Evolutionary conservation across 495 filamentous ascomycete species (phyloP).

Genomic region (Hamigera avellanea): DNA sequence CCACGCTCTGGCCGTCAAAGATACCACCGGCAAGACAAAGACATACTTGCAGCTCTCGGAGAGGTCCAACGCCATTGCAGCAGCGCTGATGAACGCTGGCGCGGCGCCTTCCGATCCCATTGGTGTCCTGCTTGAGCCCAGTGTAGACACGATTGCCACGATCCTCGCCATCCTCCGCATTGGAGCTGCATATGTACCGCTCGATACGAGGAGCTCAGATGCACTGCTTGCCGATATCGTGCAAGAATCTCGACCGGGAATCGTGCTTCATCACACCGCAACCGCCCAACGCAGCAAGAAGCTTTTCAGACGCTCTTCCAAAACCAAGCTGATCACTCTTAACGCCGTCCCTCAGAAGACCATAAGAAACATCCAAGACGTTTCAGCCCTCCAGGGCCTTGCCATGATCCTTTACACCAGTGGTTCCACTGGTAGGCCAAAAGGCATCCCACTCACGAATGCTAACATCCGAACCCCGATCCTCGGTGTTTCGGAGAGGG

Average conservation of each 20-base stretch:
- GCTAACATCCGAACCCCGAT: constrained; percentile 13
- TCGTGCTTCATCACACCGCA: too few relatives aligned
- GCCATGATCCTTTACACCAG: too few relatives aligned
- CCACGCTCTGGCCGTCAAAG: constrained; percentile 3
- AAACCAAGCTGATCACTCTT: too few relatives aligned
- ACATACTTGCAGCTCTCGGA: constrained; percentile 3
- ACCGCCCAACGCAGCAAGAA: too few relatives aligned
- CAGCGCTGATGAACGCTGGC: neutral
- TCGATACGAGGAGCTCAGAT: constrained; percentile 1
- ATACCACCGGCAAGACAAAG: neutral
- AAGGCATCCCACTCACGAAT: constrained; percentile 16
- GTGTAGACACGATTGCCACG: constrained; percentile 27
- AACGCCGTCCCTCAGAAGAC: too few relatives aligned
- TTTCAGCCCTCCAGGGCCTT: too few relatives aligned
- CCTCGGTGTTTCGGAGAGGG: constrained; percentile 7
- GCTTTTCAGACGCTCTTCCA: too few relatives aligned
- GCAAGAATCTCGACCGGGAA: too few relatives aligned
- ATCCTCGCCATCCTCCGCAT: constrained; percentile 35
- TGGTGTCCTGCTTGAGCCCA: constrained; percentile 1
- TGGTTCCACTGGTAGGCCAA: constrained; percentile 14
- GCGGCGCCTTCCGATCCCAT: constrained; percentile 12
- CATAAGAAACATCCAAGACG: too few relatives aligned
- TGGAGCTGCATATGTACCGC: constrained; percentile 26
- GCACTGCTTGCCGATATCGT: neutral
- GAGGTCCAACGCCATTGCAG: constrained; percentile 3